Evolutionary conservation across 768 basidiomycete genomes (phyloP).

Genomic region (Agaricus subrufescens): DNA sequence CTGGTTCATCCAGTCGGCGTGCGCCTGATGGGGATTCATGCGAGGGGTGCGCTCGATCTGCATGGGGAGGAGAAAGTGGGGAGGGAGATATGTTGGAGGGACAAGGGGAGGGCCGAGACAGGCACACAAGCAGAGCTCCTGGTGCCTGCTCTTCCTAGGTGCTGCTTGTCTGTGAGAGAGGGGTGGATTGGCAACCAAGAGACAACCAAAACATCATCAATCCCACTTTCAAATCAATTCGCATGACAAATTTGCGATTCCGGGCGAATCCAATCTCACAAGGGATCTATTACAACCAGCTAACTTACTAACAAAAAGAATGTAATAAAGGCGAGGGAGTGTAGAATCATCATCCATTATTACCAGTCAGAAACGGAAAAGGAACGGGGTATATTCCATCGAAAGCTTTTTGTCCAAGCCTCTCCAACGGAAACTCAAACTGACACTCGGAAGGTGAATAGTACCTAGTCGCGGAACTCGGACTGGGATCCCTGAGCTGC

Average conservation of each 20-base stretch:
- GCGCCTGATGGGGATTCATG: constrained; percentile 24
- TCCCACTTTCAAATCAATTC: neutral
- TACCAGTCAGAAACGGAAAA: constrained; percentile 10
- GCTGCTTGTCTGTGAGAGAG: too few species aligned
- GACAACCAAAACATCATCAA: neutral
- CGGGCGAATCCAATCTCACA: neutral
- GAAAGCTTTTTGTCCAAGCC: neutral
- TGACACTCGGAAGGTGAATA: constrained; percentile 67
- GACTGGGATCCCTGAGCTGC: constrained; percentile 83
- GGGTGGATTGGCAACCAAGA: too few species aligned
- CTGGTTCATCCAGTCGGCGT: constrained; percentile 31
- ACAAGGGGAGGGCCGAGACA: neutral
- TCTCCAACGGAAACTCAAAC: constrained; percentile 1
- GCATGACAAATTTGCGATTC: constrained; percentile 1
- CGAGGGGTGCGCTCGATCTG: constrained; percentile 34
- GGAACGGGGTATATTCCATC: constrained; percentile 20
- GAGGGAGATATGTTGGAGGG: neutral
- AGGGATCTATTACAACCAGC: neutral
- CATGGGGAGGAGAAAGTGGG: constrained; percentile 20
- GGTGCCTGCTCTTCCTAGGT: neutral
- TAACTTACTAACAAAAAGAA: constrained; percentile 5
- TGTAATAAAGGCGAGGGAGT: constrained; percentile 5
- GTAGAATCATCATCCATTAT: constrained; percentile 5
- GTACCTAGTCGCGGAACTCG: constrained; percentile 67
- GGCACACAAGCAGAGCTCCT: neutral